Percentiles rank a stretch among this genome's conserved stretches.
Evolutionary conservation across 805 yeast species (phyloP).

Genomic region (Candida caryicola): DNA sequence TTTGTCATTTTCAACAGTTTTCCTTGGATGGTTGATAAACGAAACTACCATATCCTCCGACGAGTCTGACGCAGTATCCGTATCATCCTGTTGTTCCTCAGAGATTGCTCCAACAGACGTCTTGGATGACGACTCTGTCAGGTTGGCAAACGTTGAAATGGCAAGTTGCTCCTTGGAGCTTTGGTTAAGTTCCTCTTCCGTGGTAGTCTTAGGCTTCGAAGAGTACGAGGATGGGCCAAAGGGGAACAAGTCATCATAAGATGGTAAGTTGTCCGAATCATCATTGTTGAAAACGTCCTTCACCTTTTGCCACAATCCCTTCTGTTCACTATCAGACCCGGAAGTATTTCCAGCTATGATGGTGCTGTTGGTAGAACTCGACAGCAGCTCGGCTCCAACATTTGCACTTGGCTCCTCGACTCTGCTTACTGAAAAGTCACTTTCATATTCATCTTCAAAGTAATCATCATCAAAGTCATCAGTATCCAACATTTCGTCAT

Average conservation of each 20-base stretch:
- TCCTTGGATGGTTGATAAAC: constrained; percentile 43
- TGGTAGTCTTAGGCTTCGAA: constrained; percentile 32
- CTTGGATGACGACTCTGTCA: constrained; percentile 7
- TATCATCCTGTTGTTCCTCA: constrained; percentile 19
- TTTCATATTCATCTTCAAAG: constrained; percentile 10
- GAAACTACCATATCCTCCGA: constrained; percentile 44
- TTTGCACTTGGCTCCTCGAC: neutral
- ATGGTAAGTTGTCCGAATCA: constrained; percentile 48
- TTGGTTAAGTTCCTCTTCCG: constrained; percentile 32
- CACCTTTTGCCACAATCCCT: constrained; percentile 43
- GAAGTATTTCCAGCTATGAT: neutral
- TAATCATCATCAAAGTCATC: constrained; percentile 19
- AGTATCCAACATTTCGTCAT: constrained; percentile 32
- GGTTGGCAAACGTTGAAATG: constrained; percentile 1
- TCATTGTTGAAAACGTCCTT: constrained; percentile 41
- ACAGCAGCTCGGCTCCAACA: neutral
- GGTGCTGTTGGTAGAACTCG: constrained; percentile 3
- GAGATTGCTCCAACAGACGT: constrained; percentile 8
- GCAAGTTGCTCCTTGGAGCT: constrained; percentile 7
- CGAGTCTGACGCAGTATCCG: constrained; percentile 37
- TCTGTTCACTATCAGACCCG: constrained; percentile 2
- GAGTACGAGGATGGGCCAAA: constrained; percentile 26
- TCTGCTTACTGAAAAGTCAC: constrained; percentile 7
- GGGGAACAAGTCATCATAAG: constrained; percentile 76
- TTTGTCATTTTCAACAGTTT: constrained; percentile 64